Evolutionary conservation across 148 eudicot genomes (phyloP).

Genomic region (Hydrangea macrophylla): DNA sequence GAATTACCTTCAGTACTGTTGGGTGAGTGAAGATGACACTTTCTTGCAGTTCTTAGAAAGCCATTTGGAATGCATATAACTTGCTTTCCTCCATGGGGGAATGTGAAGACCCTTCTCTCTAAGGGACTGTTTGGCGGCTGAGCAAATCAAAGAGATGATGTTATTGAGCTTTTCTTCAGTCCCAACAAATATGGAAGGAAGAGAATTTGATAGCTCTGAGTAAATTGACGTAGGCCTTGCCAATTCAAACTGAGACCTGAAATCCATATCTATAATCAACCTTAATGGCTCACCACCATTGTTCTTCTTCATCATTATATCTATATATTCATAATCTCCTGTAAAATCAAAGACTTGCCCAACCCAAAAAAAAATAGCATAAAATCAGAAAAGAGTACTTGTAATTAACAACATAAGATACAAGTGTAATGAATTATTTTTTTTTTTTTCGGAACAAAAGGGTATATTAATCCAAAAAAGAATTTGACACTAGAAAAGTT

Average conservation of each 20-base stretch:
- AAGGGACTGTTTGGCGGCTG: slow-evolving; percentile 52
- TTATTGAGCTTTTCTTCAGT: slow-evolving; percentile 34
- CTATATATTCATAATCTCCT: slow-evolving; percentile 59
- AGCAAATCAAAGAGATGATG: slow-evolving; percentile 34
- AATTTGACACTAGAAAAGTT: too few relatives aligned
- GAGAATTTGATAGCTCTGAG: slow-evolving; percentile 29
- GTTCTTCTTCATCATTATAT: slow-evolving; percentile 27
- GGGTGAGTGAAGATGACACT: background rate
- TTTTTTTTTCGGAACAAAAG: too few relatives aligned
- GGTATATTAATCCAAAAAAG: too few relatives aligned
- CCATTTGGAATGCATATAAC: slow-evolving; percentile 68
- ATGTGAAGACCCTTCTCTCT: slow-evolving; percentile 53
- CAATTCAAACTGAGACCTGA: slow-evolving; percentile 66
- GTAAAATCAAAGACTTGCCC: slow-evolving; percentile 8
- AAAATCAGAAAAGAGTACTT: slow-evolving; percentile 1
- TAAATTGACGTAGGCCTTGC: slow-evolving; percentile 57
- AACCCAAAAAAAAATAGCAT: background rate
- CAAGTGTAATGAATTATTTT: too few relatives aligned
- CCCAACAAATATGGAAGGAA: slow-evolving; percentile 59
- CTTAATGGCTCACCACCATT: slow-evolving; percentile 16
- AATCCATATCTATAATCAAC: slow-evolving; percentile 60
- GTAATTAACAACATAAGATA: too few relatives aligned
- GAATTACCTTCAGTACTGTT: background rate
- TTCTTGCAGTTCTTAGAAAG: slow-evolving; percentile 23
- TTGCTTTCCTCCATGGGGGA: slow-evolving; percentile 66